Conservation (phyloP, 108 stramenopile genomes). For the Fragilariopsis cylindrus region DNA sequence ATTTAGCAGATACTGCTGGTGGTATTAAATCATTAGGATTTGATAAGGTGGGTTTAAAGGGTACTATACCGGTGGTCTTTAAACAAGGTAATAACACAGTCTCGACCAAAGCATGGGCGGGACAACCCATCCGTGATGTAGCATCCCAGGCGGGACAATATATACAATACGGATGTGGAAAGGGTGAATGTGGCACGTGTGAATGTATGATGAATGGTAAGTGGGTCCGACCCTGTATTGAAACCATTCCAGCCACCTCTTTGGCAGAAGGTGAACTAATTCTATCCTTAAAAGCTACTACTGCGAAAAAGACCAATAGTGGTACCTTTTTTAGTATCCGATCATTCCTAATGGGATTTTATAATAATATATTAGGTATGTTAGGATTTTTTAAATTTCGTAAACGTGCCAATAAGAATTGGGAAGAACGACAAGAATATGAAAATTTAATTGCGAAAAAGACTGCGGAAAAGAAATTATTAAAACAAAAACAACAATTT, state of each 20-base stretch:
- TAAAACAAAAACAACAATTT: not conserved
- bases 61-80: constrained; percentile 78
- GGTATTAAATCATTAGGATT: constrained; percentile 32
- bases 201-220: constrained; percentile 79
- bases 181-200: constrained; percentile 93
- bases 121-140: constrained; percentile 75
- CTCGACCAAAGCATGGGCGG: constrained; percentile 67
- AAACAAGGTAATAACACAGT: constrained; percentile 70
- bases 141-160: constrained; percentile 87
- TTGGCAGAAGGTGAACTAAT: constrained; percentile 38
- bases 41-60: constrained; percentile 64
- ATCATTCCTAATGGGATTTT: constrained; percentile 81
- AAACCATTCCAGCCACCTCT: constrained; percentile 48
- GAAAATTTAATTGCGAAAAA: constrained; percentile 64
- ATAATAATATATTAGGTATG: constrained; percentile 87
- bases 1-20: constrained; percentile 57
- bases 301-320: constrained; percentile 52
- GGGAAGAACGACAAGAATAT: constrained; percentile 65
- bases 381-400: constrained; percentile 76
- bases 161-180: constrained; percentile 91
- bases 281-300: constrained; percentile 66
- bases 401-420: constrained; percentile 69
- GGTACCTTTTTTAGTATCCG: constrained; percentile 75
- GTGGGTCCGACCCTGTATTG: constrained; percentile 81
- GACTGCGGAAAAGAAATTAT: constrained; percentile 48